A percentile compares a stretch with the other conserved stretches of the same genome.
Evolutionary conservation across 495 filamentous ascomycete species (phyloP).

Genomic region (Acidiella bohemica): DNA sequence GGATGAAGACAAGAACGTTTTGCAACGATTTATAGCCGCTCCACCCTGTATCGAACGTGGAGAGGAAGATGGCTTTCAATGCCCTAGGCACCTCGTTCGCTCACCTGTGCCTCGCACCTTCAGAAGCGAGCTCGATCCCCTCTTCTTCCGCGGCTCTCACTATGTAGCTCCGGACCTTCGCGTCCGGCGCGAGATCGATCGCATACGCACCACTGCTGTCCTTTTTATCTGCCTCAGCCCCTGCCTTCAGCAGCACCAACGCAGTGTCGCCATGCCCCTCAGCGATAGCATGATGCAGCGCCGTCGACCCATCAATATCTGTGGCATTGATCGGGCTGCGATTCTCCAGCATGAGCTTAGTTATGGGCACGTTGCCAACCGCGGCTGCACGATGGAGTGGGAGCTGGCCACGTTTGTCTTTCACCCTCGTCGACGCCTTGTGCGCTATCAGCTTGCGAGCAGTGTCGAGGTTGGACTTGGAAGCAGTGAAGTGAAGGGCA

Average conservation of each 20-base stretch:
- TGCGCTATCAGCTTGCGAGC: constrained; percentile 62
- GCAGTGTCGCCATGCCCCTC: constrained; percentile 92
- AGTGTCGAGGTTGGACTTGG: constrained; percentile 70
- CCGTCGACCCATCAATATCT: constrained; percentile 72
- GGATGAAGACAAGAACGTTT: too few relatives aligned
- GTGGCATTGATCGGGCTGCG: constrained; percentile 74
- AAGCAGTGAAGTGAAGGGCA: constrained; percentile 80
- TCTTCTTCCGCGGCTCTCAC: constrained; percentile 68
- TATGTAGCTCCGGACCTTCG: constrained; percentile 57
- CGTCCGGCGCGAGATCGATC: constrained; percentile 75
- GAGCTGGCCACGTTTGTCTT: constrained; percentile 75
- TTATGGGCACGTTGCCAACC: constrained; percentile 71
- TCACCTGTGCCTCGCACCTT: background rate
- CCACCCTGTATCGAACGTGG: too few relatives aligned
- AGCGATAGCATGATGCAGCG: constrained; percentile 80
- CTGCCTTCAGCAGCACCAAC: constrained; percentile 63
- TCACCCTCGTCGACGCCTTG: constrained; percentile 68
- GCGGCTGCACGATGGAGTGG: constrained; percentile 85
- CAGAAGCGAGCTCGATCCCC: constrained; percentile 49
- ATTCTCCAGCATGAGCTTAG: constrained; percentile 64
- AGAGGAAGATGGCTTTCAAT: too few relatives aligned
- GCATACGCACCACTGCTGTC: constrained; percentile 59
- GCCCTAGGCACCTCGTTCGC: background rate
- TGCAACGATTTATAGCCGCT: too few relatives aligned
- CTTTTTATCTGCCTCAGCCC: constrained; percentile 69